phyloP scores from a whole-genome alignment of 2,329 filamentous ascomycete species.

The Colletotrichum melonis region DNA sequence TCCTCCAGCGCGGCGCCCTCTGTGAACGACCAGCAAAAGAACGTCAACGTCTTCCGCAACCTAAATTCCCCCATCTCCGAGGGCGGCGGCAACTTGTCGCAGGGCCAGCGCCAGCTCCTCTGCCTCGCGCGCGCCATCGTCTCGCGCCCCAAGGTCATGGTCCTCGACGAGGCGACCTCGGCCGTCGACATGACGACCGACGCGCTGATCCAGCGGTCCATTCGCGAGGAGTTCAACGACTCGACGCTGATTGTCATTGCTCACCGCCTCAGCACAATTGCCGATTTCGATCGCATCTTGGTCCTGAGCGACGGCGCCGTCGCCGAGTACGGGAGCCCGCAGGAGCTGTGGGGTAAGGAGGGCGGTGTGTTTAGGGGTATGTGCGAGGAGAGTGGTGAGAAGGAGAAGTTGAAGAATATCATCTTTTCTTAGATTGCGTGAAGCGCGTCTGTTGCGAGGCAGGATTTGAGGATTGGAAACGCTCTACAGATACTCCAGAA shows the following conservation, averaged over 20 bases:
- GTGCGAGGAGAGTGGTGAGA: conserved; percentile 71
- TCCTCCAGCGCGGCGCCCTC: conserved; percentile 46
- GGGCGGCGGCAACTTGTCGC: conserved; percentile 79
- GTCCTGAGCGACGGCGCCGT: conserved; percentile 76
- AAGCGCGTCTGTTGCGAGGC: no score
- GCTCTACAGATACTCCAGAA: no score
- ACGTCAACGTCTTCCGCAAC: conserved; percentile 74
- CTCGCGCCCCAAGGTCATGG: conserved; percentile 78
- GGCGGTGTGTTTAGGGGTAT: conserved; percentile 70
- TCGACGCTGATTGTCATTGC: conserved; percentile 80
- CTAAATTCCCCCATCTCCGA: conserved; percentile 75
- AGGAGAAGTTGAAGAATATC: conserved; percentile 61
- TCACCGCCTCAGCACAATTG: conserved; percentile 80
- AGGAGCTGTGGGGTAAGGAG: conserved; percentile 67
- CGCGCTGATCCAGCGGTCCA: conserved; percentile 77
- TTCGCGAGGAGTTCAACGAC: conserved; percentile 77
- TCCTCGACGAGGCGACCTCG: conserved; percentile 83
- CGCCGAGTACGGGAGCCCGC: conserved; percentile 74
- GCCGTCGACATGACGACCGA: conserved; percentile 85
- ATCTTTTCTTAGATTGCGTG: conserved; percentile 45
- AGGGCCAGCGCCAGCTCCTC: conserved; percentile 81
- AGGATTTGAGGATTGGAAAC: no score
- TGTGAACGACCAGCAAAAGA: conserved; percentile 51
- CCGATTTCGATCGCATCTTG: conserved; percentile 80
- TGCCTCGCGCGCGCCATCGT: conserved; percentile 81